phyloP scores from a whole-genome alignment of 1,139 yeast genomes.

The Geotrichum bryndzae region DNA sequence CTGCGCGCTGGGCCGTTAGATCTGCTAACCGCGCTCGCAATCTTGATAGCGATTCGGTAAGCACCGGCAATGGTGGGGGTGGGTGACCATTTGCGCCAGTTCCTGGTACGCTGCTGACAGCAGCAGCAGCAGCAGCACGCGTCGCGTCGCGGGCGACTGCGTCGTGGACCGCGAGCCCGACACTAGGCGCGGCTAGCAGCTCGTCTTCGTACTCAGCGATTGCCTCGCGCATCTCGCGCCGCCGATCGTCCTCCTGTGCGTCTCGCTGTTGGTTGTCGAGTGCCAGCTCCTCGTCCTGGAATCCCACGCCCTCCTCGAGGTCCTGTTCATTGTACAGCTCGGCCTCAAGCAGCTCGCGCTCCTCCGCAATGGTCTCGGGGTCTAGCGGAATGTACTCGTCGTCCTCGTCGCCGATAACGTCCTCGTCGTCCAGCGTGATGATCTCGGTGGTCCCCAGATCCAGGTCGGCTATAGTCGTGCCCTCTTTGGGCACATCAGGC shows the following conservation, averaged over 20 bases:
- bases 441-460: neutral
- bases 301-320: slow-evolving; percentile 34
- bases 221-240: slow-evolving; percentile 40
- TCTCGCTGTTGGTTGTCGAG: slow-evolving; percentile 29
- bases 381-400: slow-evolving; percentile 18
- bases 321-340: slow-evolving; percentile 27
- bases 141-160: neutral
- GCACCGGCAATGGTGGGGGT: slow-evolving; percentile 9
- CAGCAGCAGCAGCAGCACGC: neutral
- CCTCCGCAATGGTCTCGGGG: slow-evolving; percentile 28
- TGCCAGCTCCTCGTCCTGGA: slow-evolving; percentile 37
- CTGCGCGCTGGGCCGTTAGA: neutral
- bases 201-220: slow-evolving; percentile 26
- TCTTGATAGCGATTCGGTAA: slow-evolving; percentile 7
- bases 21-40: slow-evolving; percentile 1
- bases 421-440: neutral
- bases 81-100: slow-evolving; percentile 11
- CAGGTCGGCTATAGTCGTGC: neutral
- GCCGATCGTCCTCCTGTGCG: slow-evolving; percentile 27
- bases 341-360: slow-evolving; percentile 24
- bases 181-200: neutral
- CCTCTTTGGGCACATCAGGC: neutral
- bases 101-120: neutral
- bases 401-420: neutral
- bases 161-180: neutral